A percentile compares a stretch with the other conserved stretches of the same genome.
Evolutionary conservation across 768 basidiomycete genomes (phyloP).

Genomic region (Asterophora parasitica): DNA sequence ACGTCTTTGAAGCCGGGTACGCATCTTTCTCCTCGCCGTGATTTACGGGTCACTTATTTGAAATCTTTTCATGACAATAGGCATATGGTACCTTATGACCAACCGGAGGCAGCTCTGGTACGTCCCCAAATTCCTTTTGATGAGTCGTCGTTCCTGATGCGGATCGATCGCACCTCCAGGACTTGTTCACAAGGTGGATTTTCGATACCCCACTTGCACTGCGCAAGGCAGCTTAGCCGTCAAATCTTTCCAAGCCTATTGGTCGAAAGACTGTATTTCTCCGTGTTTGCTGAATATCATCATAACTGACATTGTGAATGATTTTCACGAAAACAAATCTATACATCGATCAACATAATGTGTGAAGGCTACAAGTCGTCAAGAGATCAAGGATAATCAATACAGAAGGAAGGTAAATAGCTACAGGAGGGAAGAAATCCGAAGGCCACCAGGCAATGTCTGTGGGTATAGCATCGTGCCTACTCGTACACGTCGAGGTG

Average conservation of each 20-base stretch:
- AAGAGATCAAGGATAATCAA: conserved; percentile 6
- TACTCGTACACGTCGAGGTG: conserved; percentile 4
- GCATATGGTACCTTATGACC: conserved; percentile 89
- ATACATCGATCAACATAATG: not conserved
- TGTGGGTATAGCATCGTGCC: conserved; percentile 4
- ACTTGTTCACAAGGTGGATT: conserved; percentile 59
- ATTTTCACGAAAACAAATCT: not conserved
- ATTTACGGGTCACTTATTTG: not conserved
- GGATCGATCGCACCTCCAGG: conserved; percentile 29
- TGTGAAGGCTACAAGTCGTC: not conserved
- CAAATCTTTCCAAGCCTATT: not conserved
- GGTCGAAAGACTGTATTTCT: not conserved
- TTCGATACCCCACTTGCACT: conserved; percentile 41
- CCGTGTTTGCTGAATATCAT: not conserved
- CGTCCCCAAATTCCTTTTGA: conserved; percentile 18
- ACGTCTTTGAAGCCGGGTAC: conserved; percentile 76
- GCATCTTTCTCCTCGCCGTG: conserved; percentile 18
- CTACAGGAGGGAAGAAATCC: conserved; percentile 7
- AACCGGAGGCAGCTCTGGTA: conserved; percentile 81
- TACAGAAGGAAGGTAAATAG: conserved; percentile 6
- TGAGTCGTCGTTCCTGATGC: not conserved
- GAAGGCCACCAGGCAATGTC: conserved; percentile 1
- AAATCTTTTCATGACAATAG: conserved; percentile 30
- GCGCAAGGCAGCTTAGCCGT: conserved; percentile 1
- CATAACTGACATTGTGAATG: not conserved